Base-by-base conservation (phyloP, 2,329 filamentous ascomycete species). In the Botryosphaeria dothidea region DNA sequence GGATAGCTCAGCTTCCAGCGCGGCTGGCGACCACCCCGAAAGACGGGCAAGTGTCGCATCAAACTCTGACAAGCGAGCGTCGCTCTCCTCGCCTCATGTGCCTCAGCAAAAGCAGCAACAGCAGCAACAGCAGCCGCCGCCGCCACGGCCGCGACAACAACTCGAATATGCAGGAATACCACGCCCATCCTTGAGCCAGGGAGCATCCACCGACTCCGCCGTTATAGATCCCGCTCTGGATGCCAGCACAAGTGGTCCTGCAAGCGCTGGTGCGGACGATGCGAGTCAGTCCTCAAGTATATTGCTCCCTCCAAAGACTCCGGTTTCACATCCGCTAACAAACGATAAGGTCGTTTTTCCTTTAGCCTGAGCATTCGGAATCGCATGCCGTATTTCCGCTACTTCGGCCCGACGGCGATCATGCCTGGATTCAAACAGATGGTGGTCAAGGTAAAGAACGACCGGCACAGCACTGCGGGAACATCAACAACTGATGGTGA, bases 381-480 rank as follows among this genome's bases (percentile, higher is more conserved):
- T 72, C 85, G 90, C 62, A 91, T 96, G 68, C 92, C 92, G 0
- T 97, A 95, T 75, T 96, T 96, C 71, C 85, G 93, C 66, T 96
- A 95, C 77, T 95, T 96, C 74, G 93, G 92, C 0, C 92, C 92
- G 0, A 96, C 93, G 0, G 93, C 92, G 67, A 96, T 96, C 72
- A 92, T 95, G 61, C 92, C 92, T 1, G 92, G 92, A 23, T 96
- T 93, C 80, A 96, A 96, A 77, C 92, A 96, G 76, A 96, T 96
- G 92, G 91, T 96, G 27, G 89, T 91, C 66, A 89, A 90, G 62
- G 87, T 93, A 31, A 85, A 89, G 66, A 88, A 90, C 66, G 82
- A 87, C 66, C 84, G 88, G 25, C 84, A 84, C 25, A 88, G 88
- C 61, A 84, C 82, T 8, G 82, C 79, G 6, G 83, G 82, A 58